Evolutionary conservation across 768 basidiomycete genomes (phyloP).

Genomic region (Lactarius vividus): DNA sequence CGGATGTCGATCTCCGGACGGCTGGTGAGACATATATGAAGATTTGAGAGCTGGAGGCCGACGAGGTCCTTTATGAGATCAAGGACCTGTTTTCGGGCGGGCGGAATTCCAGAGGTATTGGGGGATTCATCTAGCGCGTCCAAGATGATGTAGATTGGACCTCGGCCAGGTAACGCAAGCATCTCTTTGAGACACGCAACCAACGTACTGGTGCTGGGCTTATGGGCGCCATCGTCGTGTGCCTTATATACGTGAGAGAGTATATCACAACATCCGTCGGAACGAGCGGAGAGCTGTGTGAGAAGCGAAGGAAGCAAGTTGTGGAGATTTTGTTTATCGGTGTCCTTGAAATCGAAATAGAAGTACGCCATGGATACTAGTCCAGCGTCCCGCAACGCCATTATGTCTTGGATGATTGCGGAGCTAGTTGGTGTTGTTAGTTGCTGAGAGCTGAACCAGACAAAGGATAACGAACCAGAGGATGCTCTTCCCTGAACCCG

Average conservation of each 20-base stretch:
- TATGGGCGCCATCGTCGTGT: not conserved
- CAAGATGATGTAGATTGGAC: not conserved
- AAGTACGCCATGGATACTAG: not conserved
- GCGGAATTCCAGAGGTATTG: not conserved
- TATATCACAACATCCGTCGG: not conserved
- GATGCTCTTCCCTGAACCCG: not conserved
- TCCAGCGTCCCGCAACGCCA: not conserved
- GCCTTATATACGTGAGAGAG: not conserved
- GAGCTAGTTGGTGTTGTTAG: not conserved
- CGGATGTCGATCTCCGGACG: constrained; percentile 1
- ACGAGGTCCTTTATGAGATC: not conserved
- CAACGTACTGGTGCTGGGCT: not conserved
- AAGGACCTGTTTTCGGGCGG: not conserved
- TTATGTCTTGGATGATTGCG: not conserved
- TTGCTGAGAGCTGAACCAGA: not conserved
- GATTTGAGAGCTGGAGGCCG: not conserved
- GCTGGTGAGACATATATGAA: not conserved
- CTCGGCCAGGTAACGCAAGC: not conserved
- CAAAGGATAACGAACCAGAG: not conserved
- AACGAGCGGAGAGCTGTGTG: not conserved
- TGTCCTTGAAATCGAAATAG: not conserved
- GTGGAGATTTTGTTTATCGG: not conserved
- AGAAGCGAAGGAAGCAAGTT: not conserved
- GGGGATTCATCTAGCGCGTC: constrained; percentile 6
- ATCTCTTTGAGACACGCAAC: not conserved